Percentiles rank a stretch among this genome's conserved stretches.
Evolutionary conservation across 2,329 filamentous ascomycete genomes (phyloP).

Genomic region (Pyrenophora teres): DNA sequence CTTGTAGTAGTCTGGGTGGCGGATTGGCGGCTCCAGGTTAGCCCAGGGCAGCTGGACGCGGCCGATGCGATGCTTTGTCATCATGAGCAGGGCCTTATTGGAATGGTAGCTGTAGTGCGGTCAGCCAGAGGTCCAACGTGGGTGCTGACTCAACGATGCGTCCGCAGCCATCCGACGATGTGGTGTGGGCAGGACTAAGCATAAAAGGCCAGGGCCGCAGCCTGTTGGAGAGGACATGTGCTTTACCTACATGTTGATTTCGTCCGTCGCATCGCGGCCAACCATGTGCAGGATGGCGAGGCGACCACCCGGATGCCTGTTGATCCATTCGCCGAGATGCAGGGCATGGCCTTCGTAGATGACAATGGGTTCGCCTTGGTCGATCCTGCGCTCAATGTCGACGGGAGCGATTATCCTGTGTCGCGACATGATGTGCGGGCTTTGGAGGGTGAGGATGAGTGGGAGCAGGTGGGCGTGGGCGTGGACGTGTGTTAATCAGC

Average conservation of each 20-base stretch:
- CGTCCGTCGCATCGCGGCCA: slow-evolving; percentile 63
- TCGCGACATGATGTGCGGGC: slow-evolving; percentile 23
- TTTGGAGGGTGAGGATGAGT: slow-evolving; percentile 3
- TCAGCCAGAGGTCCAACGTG: slow-evolving; percentile 29
- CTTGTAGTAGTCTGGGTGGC: slow-evolving; percentile 51
- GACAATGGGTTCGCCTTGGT: slow-evolving; percentile 60
- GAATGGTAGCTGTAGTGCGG: slow-evolving; percentile 60
- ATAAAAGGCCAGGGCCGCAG: slow-evolving; percentile 11
- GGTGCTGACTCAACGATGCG: slow-evolving; percentile 12
- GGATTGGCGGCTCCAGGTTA: slow-evolving; percentile 65
- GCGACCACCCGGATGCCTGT: slow-evolving; percentile 63
- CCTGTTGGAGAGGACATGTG: slow-evolving; percentile 4
- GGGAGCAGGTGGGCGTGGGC: neutral
- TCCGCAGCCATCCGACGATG: slow-evolving; percentile 12
- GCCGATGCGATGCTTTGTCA: slow-evolving; percentile 66
- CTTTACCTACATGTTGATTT: slow-evolving; percentile 60
- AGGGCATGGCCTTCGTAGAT: slow-evolving; percentile 62
- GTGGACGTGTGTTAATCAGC: neutral
- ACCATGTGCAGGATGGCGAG: slow-evolving; percentile 67
- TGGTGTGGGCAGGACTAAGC: slow-evolving; percentile 8
- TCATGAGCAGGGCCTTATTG: slow-evolving; percentile 57
- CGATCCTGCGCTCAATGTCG: slow-evolving; percentile 59
- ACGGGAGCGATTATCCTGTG: slow-evolving; percentile 49
- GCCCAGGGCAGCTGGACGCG: slow-evolving; percentile 60
- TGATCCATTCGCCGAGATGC: slow-evolving; percentile 62